Evolutionary conservation across 2,329 filamentous ascomycete genomes (phyloP), one percentile per base, ranked within the genome.

Genomic region (Elsinoe ampelina): DNA sequence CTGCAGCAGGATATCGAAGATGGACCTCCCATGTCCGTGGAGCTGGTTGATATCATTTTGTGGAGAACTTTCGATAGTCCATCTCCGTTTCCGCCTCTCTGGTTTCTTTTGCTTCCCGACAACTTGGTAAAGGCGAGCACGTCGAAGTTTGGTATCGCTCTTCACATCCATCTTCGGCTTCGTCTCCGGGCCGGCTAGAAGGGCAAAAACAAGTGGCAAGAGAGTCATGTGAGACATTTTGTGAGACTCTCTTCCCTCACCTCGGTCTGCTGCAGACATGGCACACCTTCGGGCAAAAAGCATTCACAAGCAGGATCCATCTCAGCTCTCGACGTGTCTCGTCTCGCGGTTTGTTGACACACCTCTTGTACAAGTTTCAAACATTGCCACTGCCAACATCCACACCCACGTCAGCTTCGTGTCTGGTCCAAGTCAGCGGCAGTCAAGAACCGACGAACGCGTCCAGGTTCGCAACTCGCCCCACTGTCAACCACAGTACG

Each of bases 181-280:
- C 22, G 19, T 43, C 41, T 8, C 11, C 41, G 41, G 41, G 19
- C 41, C 41, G 19, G 8, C 11, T 43, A 20, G 41, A 20, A 22
- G 41, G 32, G 22, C 45, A 52, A 22, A 32, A 36, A 26, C n/a
- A 26, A 22, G 34, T 52, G 48, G 48, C 48, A 12, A 52, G 32
- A 8, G 19, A 20, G 22, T 20, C 11, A 38, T 12, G 32, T 52
- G 48, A 52, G 48, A 52, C 48, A 52, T 26, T 45, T 26, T 39
- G 41, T 45, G 48, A 36, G 48, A 52, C 48, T 30, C 26, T 30
- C 26, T 30, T 7, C 30, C 32, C 30, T 17, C 26, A 39, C 48
- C 35, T 52, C 15, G 17, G 17, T 52, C 32, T 52, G 48, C 32
- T 52, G 48, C 48, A 52, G 32, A 36, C 48, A 52, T 34, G 35